Evolutionary conservation across 2,329 filamentous ascomycete species (phyloP).

Genomic region (Dothideomycetidae sp.): DNA sequence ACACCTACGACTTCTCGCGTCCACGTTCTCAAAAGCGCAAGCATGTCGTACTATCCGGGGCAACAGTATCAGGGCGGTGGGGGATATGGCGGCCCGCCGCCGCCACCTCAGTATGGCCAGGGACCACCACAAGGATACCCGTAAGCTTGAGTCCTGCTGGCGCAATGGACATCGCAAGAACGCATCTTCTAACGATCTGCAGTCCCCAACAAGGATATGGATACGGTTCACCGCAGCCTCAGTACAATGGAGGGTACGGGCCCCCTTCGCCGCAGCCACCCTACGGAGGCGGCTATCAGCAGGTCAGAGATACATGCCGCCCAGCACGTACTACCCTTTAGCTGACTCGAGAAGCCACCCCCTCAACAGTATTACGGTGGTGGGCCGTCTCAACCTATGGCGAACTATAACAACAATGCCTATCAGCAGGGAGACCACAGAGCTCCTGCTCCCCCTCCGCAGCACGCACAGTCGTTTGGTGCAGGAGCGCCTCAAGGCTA

Average conservation of each 20-base stretch:
- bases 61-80: conserved; percentile 18
- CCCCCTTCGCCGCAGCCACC: conserved; percentile 25
- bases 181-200: too few relatives aligned
- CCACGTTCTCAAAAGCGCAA: not conserved
- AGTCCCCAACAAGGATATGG: conserved; percentile 15
- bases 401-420: conserved; percentile 36
- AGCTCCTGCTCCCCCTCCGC: conserved; percentile 24
- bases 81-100: conserved; percentile 28
- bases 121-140: conserved; percentile 14
- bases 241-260: conserved; percentile 24
- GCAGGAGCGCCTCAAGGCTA: conserved; percentile 68
- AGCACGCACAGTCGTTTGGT: conserved; percentile 51
- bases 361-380: conserved; percentile 7
- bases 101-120: conserved; percentile 22
- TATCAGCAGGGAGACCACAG: conserved; percentile 43
- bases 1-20: too few relatives aligned
- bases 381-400: conserved; percentile 15
- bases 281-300: conserved; percentile 26
- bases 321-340: too few relatives aligned
- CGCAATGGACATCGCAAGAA: not conserved
- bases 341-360: conserved; percentile 10
- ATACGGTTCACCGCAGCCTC: conserved; percentile 24
- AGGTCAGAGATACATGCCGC: too few relatives aligned
- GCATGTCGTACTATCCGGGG: conserved; percentile 13
- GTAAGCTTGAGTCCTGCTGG: conserved; percentile 7